Evolutionary conservation across 2,329 filamentous ascomycete species (phyloP).

Genomic region (Neoscytalidium dimidiatum): DNA sequence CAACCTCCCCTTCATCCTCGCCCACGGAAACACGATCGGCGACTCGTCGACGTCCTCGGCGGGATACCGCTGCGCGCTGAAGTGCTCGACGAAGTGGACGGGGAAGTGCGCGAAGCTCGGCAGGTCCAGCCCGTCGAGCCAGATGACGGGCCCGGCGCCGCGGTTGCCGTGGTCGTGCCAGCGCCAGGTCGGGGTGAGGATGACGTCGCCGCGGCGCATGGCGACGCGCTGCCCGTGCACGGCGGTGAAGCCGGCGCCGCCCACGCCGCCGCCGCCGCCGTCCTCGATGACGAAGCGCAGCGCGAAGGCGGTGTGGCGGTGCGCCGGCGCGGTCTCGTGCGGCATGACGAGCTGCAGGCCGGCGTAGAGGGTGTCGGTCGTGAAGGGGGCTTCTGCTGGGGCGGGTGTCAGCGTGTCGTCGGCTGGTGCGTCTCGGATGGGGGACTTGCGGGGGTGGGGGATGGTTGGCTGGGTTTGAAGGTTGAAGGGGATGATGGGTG

Average conservation of each 20-base stretch:
- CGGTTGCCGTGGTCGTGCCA: conserved; percentile 65
- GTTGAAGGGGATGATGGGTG: too few relatives aligned
- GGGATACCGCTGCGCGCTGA: conserved; percentile 50
- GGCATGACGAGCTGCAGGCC: conserved; percentile 60
- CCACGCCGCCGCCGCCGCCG: conserved; percentile 48
- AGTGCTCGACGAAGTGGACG: conserved; percentile 58
- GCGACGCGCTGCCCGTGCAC: conserved; percentile 56
- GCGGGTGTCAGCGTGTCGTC: neutral
- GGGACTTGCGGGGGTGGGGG: too few relatives aligned
- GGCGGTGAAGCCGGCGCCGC: conserved; percentile 54
- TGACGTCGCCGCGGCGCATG: conserved; percentile 57
- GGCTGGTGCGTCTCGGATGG: too few relatives aligned
- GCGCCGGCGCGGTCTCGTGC: conserved; percentile 57
- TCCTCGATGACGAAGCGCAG: conserved; percentile 56
- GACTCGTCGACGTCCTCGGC: conserved; percentile 45
- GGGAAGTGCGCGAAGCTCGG: conserved; percentile 54
- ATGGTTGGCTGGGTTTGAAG: too few relatives aligned
- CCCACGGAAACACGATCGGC: conserved; percentile 54
- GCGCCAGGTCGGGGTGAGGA: conserved; percentile 60
- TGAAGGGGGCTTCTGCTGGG: conserved; percentile 52
- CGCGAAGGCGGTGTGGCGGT: conserved; percentile 59
- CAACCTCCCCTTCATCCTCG: conserved; percentile 45
- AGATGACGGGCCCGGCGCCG: conserved; percentile 55
- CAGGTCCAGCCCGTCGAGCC: conserved; percentile 60
- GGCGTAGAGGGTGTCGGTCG: conserved; percentile 60